phyloP scores from a whole-genome alignment of 2,329 filamentous ascomycete genomes.

The Cladosporium austrohemisphaericum region DNA sequence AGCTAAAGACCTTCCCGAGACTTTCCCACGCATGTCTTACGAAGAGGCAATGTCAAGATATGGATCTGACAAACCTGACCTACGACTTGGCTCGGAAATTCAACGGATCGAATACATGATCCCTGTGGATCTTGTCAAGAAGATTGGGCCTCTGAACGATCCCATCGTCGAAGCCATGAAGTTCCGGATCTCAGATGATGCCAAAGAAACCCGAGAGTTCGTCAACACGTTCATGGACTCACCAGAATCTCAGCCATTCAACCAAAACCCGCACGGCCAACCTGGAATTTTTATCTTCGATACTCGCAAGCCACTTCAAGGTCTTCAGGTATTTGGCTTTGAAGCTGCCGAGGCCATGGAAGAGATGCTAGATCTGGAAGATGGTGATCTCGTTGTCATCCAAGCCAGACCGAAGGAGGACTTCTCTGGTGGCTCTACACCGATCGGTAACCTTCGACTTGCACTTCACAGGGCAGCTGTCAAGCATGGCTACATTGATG shows the following conservation, averaged over 20 bases:
- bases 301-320: conserved; percentile 66
- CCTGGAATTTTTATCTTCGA: conserved; percentile 78
- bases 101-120: conserved; percentile 61
- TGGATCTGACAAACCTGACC: conserved; percentile 89
- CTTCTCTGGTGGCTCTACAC: conserved; percentile 68
- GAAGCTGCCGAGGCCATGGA: conserved; percentile 61
- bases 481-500: conserved; percentile 54
- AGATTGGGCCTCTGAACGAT: conserved; percentile 65
- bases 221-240: conserved; percentile 68
- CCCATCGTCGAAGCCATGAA: conserved; percentile 74
- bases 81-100: conserved; percentile 68
- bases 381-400: conserved; percentile 76
- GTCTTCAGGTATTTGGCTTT: conserved; percentile 74
- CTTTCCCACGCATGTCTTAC: conserved; percentile 65
- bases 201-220: conserved; percentile 57
- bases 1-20: conserved; percentile 38
- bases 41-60: conserved; percentile 72
- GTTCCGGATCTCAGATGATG: conserved; percentile 55
- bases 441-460: conserved; percentile 67
- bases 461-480: conserved; percentile 68
- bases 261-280: conserved; percentile 68
- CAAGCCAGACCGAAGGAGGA: conserved; percentile 69
- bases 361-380: conserved; percentile 51
- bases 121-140: conserved; percentile 62
- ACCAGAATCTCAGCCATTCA: conserved; percentile 55